Conservation (phyloP, 495 filamentous ascomycete species). For the Mytilinidion resinicola region DNA sequence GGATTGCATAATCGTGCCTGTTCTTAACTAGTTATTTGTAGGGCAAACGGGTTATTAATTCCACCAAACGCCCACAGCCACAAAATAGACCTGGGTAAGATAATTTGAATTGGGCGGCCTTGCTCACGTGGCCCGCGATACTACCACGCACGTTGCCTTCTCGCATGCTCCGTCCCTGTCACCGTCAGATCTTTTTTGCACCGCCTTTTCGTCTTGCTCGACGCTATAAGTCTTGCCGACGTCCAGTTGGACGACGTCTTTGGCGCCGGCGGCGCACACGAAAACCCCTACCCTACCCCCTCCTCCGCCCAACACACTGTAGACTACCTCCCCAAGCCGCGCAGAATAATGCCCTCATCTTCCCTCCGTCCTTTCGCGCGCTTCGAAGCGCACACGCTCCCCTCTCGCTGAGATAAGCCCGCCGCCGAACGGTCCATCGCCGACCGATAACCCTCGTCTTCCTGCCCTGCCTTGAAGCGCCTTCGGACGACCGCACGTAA, state of each 20-base stretch:
- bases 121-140: background rate
- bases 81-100: too few species aligned
- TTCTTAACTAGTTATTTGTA: slow-evolving; percentile 1
- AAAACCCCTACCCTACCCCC: too few species aligned
- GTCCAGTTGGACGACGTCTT: background rate
- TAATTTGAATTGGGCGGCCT: too few species aligned
- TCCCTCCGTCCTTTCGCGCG: background rate
- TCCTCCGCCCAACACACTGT: background rate
- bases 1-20: background rate
- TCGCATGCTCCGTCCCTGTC: background rate
- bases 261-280: background rate
- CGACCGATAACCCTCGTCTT: too few species aligned
- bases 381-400: background rate
- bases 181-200: background rate
- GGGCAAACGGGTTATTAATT: too few species aligned
- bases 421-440: background rate
- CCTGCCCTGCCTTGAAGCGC: background rate
- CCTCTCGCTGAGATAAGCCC: background rate
- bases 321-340: slow-evolving; percentile 4
- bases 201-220: background rate
- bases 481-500: background rate
- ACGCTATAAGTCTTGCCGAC: background rate
- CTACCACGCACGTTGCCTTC: background rate
- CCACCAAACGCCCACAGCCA: too few species aligned
- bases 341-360: slow-evolving; percentile 1